Evolutionary conservation across 1,284 basidiomycete species (phyloP), one percentile per base, ranked within the genome.

Genomic region (Singerocomus inundabilis): DNA sequence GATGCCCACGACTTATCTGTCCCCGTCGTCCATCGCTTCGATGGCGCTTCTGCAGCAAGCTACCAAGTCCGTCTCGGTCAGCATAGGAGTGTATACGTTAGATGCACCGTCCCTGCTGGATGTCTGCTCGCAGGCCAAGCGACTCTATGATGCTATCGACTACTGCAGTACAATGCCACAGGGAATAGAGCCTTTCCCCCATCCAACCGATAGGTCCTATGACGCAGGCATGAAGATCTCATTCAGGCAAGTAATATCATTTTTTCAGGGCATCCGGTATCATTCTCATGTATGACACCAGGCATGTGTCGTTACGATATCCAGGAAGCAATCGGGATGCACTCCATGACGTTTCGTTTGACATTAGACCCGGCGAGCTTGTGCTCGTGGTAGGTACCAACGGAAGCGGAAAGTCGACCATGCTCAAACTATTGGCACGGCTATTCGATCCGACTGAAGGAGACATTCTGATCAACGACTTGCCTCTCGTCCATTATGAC

Each of bases 331-430:
- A 55, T 3, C 56, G 48, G 13, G 56, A 63, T 8, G 73, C 65
- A 13, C 53, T 78, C 26, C 37, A 55, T 1, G 49, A 70, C 10
- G 64, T 75, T 13, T 72, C 72, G 2, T 68, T 79, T 44, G 66
- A 61, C 1, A 70, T 80, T 42, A 52, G 66, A 3, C 65, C 75
- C 0, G 78, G 78, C 9, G 68, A 76, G 42, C 60, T 79, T 4
- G 69, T 77, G 26, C 69, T 78, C 28, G 63, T 81, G 1, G 74
- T 76, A 1, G 79, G 79, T 10, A 56, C 54, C 11, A 78, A 77
- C 51, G 78, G 77, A 7, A 74, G 72, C 52, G 79, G 78, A 25
- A 81, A 81, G 57, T 72, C 74, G 1, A 69, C 77, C 1, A 59
- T 77, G 16, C 60, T 78, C 6, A 77, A 77, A 46, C 62, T 80